These are phyloP conservation scores for Kwoniella heveanensis DNA, from an alignment of 768 basidiomycete genomes.

Conservation along the genomic window DNA sequence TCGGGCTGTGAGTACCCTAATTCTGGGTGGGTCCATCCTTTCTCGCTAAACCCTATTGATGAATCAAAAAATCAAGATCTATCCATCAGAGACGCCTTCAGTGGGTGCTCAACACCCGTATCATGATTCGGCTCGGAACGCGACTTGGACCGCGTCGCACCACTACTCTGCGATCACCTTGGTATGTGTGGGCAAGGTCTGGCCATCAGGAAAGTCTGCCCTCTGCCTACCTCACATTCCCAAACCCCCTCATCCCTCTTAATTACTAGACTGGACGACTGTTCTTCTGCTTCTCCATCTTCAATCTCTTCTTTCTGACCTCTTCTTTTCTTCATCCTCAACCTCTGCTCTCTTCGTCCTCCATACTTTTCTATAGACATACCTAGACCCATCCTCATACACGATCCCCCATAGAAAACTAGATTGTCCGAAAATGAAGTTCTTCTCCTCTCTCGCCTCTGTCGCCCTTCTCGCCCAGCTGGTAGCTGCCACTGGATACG, in stretches of 20 bases:
- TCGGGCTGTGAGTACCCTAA: too few relatives aligned
- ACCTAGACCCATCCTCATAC: not conserved
- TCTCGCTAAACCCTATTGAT: too few relatives aligned
- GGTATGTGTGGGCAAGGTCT: too few relatives aligned
- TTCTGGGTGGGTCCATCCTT: too few relatives aligned
- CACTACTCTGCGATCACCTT: too few relatives aligned
- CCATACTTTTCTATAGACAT: not conserved
- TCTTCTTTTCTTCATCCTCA: not conserved
- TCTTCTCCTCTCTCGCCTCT: conserved; percentile 1
- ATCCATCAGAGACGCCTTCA: conserved; percentile 1
- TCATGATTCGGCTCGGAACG: not conserved
- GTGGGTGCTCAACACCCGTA: not conserved
- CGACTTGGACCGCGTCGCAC: not conserved
- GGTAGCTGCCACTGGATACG: not conserved
- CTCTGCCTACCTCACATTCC: too few relatives aligned
- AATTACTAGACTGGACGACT: too few relatives aligned
- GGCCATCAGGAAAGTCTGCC: too few relatives aligned
- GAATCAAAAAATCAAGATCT: not conserved
- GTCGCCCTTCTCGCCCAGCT: not conserved
- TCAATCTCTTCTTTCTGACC: not conserved
- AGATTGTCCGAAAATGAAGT: not conserved
- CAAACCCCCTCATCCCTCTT: too few relatives aligned
- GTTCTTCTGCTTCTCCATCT: not conserved
- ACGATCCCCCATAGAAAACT: not conserved
- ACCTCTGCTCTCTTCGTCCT: not conserved